Evolutionary conservation across 2,329 filamentous ascomycete genomes (phyloP).

Genomic region (Pyrenophora teres): DNA sequence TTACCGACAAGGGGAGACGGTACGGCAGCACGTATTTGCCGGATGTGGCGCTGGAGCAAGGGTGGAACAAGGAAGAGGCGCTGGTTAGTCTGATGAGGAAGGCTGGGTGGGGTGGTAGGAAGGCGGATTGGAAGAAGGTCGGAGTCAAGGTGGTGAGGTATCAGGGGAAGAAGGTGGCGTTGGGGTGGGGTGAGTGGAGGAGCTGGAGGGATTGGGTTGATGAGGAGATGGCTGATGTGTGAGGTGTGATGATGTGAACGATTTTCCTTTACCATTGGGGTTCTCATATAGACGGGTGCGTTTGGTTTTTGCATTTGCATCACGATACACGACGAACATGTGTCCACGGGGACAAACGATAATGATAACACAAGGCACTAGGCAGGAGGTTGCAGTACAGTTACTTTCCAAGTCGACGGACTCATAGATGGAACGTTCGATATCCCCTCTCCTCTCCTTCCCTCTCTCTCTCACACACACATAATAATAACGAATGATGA

Average conservation of each 20-base stretch:
- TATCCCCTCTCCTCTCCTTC: not conserved
- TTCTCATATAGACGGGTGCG: not conserved
- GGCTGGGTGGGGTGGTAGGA: slow-evolving; percentile 80
- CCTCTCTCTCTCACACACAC: no score
- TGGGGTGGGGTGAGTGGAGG: slow-evolving; percentile 75
- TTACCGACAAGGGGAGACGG: slow-evolving; percentile 71
- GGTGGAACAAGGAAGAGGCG: slow-evolving; percentile 93
- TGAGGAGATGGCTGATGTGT: slow-evolving; percentile 30
- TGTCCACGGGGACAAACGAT: not conserved
- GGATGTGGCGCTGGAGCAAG: slow-evolving; percentile 88
- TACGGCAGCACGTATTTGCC: slow-evolving; percentile 91
- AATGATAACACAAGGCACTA: not conserved
- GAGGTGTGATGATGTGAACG: not conserved
- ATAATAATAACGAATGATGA: not conserved
- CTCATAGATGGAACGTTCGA: not conserved
- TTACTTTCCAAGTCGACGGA: no score
- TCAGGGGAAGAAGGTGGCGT: slow-evolving; percentile 76
- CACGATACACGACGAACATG: not conserved
- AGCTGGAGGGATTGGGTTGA: slow-evolving; percentile 77
- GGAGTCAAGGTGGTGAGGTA: slow-evolving; percentile 81
- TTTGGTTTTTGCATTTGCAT: not conserved
- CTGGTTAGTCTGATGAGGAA: slow-evolving; percentile 90
- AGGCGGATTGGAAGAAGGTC: slow-evolving; percentile 74
- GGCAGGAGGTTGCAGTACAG: no score
- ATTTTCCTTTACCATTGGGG: not conserved